Conservation (phyloP, 2,329 filamentous ascomycete genomes). For the Curvularia verruculosa region DNA sequence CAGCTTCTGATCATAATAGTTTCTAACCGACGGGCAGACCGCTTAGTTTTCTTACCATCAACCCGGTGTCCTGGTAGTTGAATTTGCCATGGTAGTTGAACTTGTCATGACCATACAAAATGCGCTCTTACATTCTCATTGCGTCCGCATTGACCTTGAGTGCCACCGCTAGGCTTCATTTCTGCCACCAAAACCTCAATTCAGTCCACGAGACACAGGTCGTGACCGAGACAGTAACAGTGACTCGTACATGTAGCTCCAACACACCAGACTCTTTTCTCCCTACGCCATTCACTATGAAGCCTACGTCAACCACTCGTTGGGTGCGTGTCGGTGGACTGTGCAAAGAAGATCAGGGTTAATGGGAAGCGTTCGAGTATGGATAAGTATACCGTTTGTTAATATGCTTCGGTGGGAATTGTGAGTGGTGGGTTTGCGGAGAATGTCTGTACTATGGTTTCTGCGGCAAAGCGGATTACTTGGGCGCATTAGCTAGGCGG, state of each 20-base stretch:
- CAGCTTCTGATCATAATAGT: no score
- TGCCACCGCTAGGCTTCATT: conserved; percentile 33
- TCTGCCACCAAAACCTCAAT: conserved; percentile 24
- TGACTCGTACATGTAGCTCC: conserved; percentile 17
- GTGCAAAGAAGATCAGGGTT: conserved; percentile 34
- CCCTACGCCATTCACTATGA: conserved; percentile 3
- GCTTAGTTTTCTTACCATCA: no score
- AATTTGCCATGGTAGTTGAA: conserved; percentile 3
- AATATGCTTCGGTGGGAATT: conserved; percentile 76
- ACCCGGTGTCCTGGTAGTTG: no score
- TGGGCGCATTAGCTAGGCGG: conserved; percentile 40
- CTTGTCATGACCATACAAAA: conserved; percentile 20
- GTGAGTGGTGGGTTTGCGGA: conserved; percentile 58
- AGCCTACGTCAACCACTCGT: conserved; percentile 47
- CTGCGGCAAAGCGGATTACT: conserved; percentile 31
- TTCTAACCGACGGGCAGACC: no score
- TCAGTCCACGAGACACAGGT: conserved; percentile 31
- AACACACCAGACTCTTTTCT: conserved; percentile 6
- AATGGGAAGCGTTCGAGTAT: conserved; percentile 24
- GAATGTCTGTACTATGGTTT: conserved; percentile 57
- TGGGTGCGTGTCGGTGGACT: conserved; percentile 45
- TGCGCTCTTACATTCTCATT: conserved; percentile 38
- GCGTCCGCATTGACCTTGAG: conserved; percentile 34
- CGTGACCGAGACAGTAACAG: conserved; percentile 29
- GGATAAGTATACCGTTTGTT: conserved; percentile 73